These are phyloP conservation scores for Raffaelea ambrosiae DNA, from an alignment of 2,329 filamentous ascomycete genomes.

Conservation along the genomic window DNA sequence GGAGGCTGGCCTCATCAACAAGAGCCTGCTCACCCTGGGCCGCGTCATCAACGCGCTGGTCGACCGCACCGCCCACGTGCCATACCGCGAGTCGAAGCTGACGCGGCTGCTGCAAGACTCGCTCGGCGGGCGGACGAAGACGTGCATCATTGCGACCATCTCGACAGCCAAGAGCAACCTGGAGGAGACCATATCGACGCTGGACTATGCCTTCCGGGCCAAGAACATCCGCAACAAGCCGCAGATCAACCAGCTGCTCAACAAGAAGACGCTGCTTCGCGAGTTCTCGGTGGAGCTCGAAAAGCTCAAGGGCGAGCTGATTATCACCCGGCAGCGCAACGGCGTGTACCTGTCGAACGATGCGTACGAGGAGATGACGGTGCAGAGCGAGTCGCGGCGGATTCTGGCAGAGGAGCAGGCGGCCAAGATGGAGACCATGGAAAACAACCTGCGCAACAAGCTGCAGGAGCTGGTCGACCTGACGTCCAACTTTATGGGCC, in stretches of 20 bases:
- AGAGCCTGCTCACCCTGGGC: slow-evolving; percentile 87
- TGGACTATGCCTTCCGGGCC: slow-evolving; percentile 94
- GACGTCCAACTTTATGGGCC: slow-evolving; percentile 74
- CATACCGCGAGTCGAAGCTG: slow-evolving; percentile 87
- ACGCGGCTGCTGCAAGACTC: slow-evolving; percentile 94
- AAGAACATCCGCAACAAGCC: slow-evolving; percentile 99
- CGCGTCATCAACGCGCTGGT: slow-evolving; percentile 97
- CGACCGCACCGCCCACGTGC: slow-evolving; percentile 82
- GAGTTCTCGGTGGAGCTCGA: slow-evolving; percentile 93
- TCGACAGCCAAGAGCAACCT: slow-evolving; percentile 92
- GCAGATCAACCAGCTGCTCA: slow-evolving; percentile 83
- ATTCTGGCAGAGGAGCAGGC: slow-evolving; percentile 89
- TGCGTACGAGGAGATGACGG: slow-evolving; percentile 81
- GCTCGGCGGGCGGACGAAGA: slow-evolving; percentile 89
- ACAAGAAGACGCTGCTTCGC: slow-evolving; percentile 82
- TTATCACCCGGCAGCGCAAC: slow-evolving; percentile 85
- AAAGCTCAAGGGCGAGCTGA: slow-evolving; percentile 86
- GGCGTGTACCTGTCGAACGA: slow-evolving; percentile 91
- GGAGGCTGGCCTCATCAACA: slow-evolving; percentile 96
- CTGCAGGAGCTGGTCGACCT: slow-evolving; percentile 84
- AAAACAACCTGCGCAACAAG: slow-evolving; percentile 84
- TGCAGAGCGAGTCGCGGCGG: slow-evolving; percentile 82
- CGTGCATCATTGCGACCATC: slow-evolving; percentile 95
- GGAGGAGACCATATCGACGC: slow-evolving; percentile 94
- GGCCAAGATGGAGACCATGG: slow-evolving; percentile 86